Base-by-base conservation (phyloP, 192 early-diverging fungal species). In the Linnemannia elongata region DNA sequence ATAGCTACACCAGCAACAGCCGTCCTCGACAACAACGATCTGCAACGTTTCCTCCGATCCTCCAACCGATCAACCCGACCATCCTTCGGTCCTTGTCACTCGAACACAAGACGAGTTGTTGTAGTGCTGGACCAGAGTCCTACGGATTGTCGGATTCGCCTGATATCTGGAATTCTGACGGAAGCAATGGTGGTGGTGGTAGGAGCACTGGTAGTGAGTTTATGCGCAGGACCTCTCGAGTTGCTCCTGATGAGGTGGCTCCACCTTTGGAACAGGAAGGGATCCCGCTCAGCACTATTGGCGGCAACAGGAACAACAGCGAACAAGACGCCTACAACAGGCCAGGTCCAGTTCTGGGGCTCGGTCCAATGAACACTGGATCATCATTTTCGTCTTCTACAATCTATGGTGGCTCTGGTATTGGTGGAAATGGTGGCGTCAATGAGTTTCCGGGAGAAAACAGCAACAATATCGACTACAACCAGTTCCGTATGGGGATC, bases 401-500 rank as follows among this genome's bases (percentile, higher is more conserved):
- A 33, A 30, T 33, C 12, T 66, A 33, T 66, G 60, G 60, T 24
- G 24, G n/a, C n/a, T 9, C n/a, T 27, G 55, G 55, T 27, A 12
- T 60, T 60, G n/a, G n/a, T 27, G n/a, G 55, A 3, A 39, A 6
- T 2, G 24, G 55, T 33, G 60, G 60, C 30, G 60, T 10, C 18
- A 22, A 52, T 22, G 49, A 5, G 20, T 52, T 4, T 3, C 2
- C 60, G 9, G 13, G 30, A 66, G 30, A 30, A 66, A 33, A 33
- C 60, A 13, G 4, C 41, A 42, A 41, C 36, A 70, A 35, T 1
- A 2, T 33, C 35, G 39, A 71, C 69, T 38, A 71, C 69, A 74
- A 44, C 9, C 73, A 74, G 42, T 74, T 49, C 73, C 47, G 73
- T 17, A 74, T 74, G 47, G 73, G 73, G 12, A 35, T 74, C 24